Percentiles rank a stretch among this genome's conserved stretches.
Evolutionary conservation across 495 filamentous ascomycete species (phyloP).

Genomic region (Aspergillus campestris): DNA sequence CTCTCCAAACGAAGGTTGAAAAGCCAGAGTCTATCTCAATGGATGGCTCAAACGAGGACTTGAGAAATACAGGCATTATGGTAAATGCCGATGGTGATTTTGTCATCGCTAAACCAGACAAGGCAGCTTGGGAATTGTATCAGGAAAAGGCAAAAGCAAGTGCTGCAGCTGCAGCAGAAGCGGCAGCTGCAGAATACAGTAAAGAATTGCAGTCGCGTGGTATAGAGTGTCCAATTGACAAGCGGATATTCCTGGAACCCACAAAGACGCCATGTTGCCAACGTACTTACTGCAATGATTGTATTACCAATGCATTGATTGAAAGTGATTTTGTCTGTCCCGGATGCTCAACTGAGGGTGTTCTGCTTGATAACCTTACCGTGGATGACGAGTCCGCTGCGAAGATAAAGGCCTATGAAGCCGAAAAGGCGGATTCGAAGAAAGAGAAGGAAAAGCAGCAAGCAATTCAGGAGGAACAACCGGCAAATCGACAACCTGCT

Average conservation of each 20-base stretch:
- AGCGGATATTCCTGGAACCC: conserved; percentile 92
- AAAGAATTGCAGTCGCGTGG: conserved; percentile 77
- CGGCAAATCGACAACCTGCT: conserved; percentile 23
- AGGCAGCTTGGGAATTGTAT: conserved; percentile 90
- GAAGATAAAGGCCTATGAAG: conserved; percentile 74
- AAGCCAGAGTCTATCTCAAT: conserved; percentile 69
- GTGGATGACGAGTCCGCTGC: conserved; percentile 65
- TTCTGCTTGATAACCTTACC: conserved; percentile 85
- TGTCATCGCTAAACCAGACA: conserved; percentile 90
- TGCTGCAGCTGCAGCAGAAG: conserved; percentile 65
- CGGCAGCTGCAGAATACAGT: conserved; percentile 60
- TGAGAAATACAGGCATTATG: conserved; percentile 84
- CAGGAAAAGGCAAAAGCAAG: conserved; percentile 85
- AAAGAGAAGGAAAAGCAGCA: conserved; percentile 54
- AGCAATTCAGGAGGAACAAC: conserved; percentile 15
- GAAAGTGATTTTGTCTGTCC: conserved; percentile 97
- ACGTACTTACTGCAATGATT: conserved; percentile 97
- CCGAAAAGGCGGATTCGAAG: conserved; percentile 53
- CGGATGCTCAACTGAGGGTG: conserved; percentile 77
- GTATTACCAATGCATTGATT: conserved; percentile 94
- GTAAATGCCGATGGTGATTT: conserved; percentile 95
- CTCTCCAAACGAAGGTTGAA: conserved; percentile 87
- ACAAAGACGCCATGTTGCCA: conserved; percentile 97
- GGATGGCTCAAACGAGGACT: conserved; percentile 65
- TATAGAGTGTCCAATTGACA: conserved; percentile 89